Conservation (phyloP, 2,329 filamentous ascomycete genomes). For the Tolypocladium sp. region DNA sequence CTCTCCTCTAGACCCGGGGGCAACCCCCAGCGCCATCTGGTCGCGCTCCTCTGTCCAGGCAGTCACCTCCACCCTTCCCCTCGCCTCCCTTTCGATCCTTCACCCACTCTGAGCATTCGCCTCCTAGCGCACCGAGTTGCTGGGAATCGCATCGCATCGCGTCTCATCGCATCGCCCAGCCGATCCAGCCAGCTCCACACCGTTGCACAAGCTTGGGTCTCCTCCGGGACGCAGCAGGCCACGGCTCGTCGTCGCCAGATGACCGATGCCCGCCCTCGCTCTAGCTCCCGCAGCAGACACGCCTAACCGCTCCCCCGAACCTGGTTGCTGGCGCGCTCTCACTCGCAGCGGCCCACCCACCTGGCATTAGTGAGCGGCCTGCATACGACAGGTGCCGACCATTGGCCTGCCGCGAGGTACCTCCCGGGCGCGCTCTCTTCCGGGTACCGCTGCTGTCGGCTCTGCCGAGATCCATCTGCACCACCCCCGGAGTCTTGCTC, state of each 20-base stretch:
- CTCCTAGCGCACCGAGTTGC: not conserved
- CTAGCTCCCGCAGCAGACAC: not conserved
- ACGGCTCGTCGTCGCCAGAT: not conserved
- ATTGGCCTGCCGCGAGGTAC: not conserved
- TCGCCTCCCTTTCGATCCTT: not conserved
- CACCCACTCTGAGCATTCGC: not conserved
- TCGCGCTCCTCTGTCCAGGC: not conserved
- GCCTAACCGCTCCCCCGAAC: not conserved
- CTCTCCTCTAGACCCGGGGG: no score
- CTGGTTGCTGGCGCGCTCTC: not conserved
- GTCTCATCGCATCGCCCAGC: not conserved
- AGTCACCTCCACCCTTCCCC: not conserved
- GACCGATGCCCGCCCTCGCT: not conserved
- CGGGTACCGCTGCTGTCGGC: not conserved
- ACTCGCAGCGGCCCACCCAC: not conserved
- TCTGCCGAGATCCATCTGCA: not conserved
- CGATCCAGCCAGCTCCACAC: not conserved
- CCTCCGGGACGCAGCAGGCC: not conserved
- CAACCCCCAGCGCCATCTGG: not conserved
- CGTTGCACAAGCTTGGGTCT: not conserved
- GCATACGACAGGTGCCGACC: not conserved
- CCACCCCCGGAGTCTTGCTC: not conserved
- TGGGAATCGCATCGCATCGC: not conserved
- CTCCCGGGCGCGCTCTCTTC: not conserved
- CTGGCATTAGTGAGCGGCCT: not conserved